Evolutionary conservation across 768 basidiomycete genomes (phyloP).

Genomic region (Pholiota microspora): DNA sequence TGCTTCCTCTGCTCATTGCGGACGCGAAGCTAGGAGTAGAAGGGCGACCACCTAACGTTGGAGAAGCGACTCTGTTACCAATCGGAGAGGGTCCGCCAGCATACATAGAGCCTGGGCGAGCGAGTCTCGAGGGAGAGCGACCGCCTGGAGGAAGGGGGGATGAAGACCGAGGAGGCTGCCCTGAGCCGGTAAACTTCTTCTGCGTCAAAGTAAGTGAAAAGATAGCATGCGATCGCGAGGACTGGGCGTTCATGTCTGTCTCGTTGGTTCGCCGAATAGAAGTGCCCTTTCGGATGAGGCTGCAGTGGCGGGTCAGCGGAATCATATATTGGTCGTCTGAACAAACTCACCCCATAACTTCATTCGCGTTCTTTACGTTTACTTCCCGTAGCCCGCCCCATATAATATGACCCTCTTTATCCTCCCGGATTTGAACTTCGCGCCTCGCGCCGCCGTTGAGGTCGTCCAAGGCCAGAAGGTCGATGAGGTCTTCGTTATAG

Average conservation of each 20-base stretch:
- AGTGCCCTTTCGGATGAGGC: conserved; percentile 86
- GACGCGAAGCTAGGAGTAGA: conserved; percentile 75
- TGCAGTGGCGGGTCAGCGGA: conserved; percentile 30
- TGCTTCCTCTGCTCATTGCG: conserved; percentile 68
- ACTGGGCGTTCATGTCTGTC: conserved; percentile 99
- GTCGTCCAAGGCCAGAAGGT: conserved; percentile 81
- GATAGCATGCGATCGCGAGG: conserved; percentile 97
- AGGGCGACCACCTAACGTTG: conserved; percentile 69
- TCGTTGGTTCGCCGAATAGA: conserved; percentile 92
- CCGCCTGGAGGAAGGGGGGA: conserved; percentile 75
- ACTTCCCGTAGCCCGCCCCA: conserved; percentile 96
- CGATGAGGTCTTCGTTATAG: conserved; percentile 98
- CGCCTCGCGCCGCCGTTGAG: conserved; percentile 61
- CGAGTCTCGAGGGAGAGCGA: conserved; percentile 75
- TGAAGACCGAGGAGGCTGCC: conserved; percentile 68
- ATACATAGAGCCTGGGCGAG: conserved; percentile 81
- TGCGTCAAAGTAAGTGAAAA: conserved; percentile 95
- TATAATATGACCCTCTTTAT: conserved; percentile 94
- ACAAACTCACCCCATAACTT: conserved; percentile 86
- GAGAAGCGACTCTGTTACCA: conserved; percentile 65
- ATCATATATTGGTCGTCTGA: background rate
- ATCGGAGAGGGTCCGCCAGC: conserved; percentile 34
- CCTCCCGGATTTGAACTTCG: conserved; percentile 94
- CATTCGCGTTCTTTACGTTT: conserved; percentile 73
- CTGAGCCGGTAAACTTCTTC: conserved; percentile 77